Conservation (phyloP, 2,329 filamentous ascomycete species). For the Xylaria sp. region DNA sequence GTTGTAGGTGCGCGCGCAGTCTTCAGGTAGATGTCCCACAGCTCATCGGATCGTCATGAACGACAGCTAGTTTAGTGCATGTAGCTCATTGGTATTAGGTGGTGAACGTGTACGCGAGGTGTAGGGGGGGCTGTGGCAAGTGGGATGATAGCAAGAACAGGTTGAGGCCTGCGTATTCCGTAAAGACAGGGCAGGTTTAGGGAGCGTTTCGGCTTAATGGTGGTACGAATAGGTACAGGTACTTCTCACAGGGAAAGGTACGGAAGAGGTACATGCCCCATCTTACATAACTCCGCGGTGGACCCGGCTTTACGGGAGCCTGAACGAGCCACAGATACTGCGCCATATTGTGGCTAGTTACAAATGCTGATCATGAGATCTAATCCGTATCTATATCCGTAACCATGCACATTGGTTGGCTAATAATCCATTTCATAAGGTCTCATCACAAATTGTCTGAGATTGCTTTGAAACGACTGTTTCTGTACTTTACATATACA, state of each 20-base stretch:
- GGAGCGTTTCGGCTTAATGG: background rate
- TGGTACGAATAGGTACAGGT: background rate
- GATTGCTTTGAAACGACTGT: too few relatives aligned
- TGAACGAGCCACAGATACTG: background rate
- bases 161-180: background rate
- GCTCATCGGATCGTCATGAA: slow-evolving; percentile 14
- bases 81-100: slow-evolving; percentile 6
- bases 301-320: background rate
- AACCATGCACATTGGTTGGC: too few relatives aligned
- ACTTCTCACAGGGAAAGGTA: background rate
- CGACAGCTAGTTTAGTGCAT: background rate
- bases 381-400: too few relatives aligned
- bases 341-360: background rate
- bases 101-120: background rate
- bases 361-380: too few relatives aligned
- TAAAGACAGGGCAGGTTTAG: background rate
- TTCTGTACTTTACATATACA: too few relatives aligned
- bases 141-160: background rate
- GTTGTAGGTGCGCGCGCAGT: slow-evolving; percentile 13
- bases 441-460: too few relatives aligned
- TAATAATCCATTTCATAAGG: too few relatives aligned
- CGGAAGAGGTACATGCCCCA: background rate
- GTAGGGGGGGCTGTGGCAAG: background rate
- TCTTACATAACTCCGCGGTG: background rate
- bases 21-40: slow-evolving; percentile 4